Evolutionary conservation across 2,329 filamentous ascomycete genomes (phyloP), one percentile per base, ranked within the genome.

Genomic region (Sclerotiophoma versabilis): DNA sequence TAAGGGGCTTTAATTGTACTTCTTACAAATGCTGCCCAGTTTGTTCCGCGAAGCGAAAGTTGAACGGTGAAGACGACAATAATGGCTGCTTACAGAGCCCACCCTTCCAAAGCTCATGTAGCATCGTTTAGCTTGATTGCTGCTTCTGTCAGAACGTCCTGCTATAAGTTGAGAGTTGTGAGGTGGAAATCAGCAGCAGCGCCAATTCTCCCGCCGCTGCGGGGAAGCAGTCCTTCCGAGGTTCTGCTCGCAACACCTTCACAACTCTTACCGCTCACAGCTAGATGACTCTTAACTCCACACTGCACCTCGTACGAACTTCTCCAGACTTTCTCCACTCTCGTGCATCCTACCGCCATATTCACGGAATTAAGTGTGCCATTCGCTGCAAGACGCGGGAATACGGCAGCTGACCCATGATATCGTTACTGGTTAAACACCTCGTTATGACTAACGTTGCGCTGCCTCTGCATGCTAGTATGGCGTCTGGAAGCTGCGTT

Each of bases 291-390:
- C 26, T 9, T 42, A 19, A 36, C 22, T 49, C 34, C 15, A 38
- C 8, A 30, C 38, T 49, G 51, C 51, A 49, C 45, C 45, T 54
- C 51, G 51, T 49, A 54, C 45, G 33, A 49, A 26, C 33, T 36
- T 19, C 34, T 25, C 34, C 32, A 48, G 34, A 20, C 14, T 2
- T 22, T 34, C 39, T 36, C 51, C 45, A 49, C 45, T 49, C 26
- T 27, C 15, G 9, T 54, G 25, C 38, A 30, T 38, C 12, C 44
- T 32, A 20, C 36, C 22, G 32, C 20, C 4, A 36, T 30, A 23
- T 11, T 25, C 15, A 15, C 45, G 45, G 45, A 29, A 9, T 45
- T 45, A 49, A 26, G 33, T 4, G 19, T 22, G 22, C 7, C 12
- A 30, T 23, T 41, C 19, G 51, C 34, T 44, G 33, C 25, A 6